These are phyloP conservation scores for Glebionis coronaria DNA, from an alignment of 129 eudicot species.

Conservation along the genomic window DNA sequence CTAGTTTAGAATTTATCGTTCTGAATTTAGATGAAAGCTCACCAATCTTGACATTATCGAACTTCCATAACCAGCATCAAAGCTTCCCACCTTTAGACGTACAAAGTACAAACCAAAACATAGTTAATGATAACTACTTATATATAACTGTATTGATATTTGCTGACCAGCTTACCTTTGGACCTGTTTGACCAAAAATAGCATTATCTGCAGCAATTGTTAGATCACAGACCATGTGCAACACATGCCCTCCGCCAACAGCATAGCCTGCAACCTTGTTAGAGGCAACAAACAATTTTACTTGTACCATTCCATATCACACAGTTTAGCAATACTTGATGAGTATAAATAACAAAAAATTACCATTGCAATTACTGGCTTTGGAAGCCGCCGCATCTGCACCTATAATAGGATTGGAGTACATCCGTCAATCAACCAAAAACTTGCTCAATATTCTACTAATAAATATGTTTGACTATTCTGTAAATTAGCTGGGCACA, in stretches of 20 bases:
- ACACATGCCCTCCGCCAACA: constrained; percentile 94
- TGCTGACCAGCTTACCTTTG: constrained; percentile 55
- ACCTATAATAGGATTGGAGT: constrained; percentile 43
- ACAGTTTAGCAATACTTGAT: background rate
- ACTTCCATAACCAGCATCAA: constrained; percentile 99
- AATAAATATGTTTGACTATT: too few species aligned
- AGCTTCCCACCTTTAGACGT: constrained; percentile 85
- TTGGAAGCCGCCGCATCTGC: constrained; percentile 90
- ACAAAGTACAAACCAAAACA: constrained; percentile 3
- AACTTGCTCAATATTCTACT: background rate
- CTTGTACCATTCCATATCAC: background rate
- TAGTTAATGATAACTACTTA: background rate
- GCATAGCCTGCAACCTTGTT: constrained; percentile 99
- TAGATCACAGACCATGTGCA: constrained; percentile 97
- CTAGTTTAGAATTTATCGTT: background rate
- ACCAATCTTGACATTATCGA: constrained; percentile 98
- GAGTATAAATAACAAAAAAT: constrained; percentile 10
- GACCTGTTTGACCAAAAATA: constrained; percentile 96
- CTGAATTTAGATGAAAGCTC: constrained; percentile 20
- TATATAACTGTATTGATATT: constrained; percentile 2
- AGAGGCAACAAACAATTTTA: constrained; percentile 13
- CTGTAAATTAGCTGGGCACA: background rate
- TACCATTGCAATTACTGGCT: constrained; percentile 99
- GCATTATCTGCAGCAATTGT: constrained; percentile 99
- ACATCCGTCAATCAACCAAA: background rate